These are phyloP conservation scores for Metarhizium sp. DNA, from an alignment of 2,329 filamentous ascomycete species.

Conservation along the genomic window DNA sequence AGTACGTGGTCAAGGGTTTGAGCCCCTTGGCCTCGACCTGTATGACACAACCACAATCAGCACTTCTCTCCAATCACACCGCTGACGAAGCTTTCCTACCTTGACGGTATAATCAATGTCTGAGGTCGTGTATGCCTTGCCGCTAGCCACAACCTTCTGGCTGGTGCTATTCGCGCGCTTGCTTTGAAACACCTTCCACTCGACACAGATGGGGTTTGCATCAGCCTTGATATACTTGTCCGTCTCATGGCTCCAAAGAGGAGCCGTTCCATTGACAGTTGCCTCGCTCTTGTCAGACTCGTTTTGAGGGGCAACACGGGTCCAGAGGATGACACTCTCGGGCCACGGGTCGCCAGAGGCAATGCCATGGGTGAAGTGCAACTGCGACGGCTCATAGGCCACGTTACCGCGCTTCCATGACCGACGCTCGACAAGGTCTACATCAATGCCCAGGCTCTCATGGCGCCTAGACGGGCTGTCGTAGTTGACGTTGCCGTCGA, in stretches of 20 bases:
- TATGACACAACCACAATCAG: not conserved
- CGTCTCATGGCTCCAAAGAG: conserved; percentile 38
- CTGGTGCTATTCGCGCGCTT: conserved; percentile 25
- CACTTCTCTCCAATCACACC: not conserved
- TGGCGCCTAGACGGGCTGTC: conserved; percentile 57
- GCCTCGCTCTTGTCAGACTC: conserved; percentile 37
- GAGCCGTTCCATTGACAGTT: conserved; percentile 31
- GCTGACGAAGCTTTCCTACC: conserved; percentile 21
- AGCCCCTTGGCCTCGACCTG: conserved; percentile 56
- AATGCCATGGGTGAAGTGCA: conserved; percentile 58
- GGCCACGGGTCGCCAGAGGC: conserved; percentile 40
- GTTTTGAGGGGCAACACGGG: conserved; percentile 32
- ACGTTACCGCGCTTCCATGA: conserved; percentile 33
- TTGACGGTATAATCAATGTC: conserved; percentile 72
- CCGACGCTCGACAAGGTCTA: conserved; percentile 50
- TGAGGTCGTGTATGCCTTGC: conserved; percentile 57
- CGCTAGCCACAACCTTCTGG: conserved; percentile 39
- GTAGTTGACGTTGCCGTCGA: conserved; percentile 53
- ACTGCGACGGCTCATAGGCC: conserved; percentile 30
- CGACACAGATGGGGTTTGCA: conserved; percentile 52
- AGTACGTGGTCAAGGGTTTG: conserved; percentile 55
- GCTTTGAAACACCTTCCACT: conserved; percentile 50
- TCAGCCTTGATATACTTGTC: conserved; percentile 33
- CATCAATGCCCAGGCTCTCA: conserved; percentile 52
- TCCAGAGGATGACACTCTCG: conserved; percentile 49